These are phyloP conservation scores for Nitzschia sp. DNA, from an alignment of 108 stramenopile species.

Conservation along the genomic window DNA sequence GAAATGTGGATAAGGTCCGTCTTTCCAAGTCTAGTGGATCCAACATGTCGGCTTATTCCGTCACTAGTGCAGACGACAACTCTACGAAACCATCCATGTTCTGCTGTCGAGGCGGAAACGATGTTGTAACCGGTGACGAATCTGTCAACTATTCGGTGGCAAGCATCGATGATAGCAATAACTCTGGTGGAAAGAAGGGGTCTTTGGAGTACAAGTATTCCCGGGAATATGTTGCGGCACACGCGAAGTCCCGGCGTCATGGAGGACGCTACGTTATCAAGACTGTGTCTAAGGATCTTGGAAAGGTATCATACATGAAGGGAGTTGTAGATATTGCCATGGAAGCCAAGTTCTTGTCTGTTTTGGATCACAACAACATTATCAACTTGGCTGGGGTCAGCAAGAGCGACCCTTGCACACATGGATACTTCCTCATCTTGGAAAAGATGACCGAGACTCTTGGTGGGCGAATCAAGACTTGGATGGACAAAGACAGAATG, in stretches of 20 bases:
- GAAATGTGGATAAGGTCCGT: slow-evolving; percentile 45
- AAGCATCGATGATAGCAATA: neutral
- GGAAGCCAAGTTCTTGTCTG: slow-evolving; percentile 54
- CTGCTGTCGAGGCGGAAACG: neutral
- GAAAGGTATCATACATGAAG: slow-evolving; percentile 55
- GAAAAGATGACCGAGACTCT: slow-evolving; percentile 51
- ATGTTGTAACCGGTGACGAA: neutral
- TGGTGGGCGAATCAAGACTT: slow-evolving; percentile 29
- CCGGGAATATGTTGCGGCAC: slow-evolving; percentile 15
- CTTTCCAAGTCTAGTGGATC: neutral
- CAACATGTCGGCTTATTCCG: neutral
- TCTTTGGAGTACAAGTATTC: slow-evolving; percentile 9
- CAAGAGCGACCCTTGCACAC: slow-evolving; percentile 37
- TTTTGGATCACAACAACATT: slow-evolving; percentile 50
- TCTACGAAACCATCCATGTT: neutral
- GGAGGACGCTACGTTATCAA: slow-evolving; percentile 42
- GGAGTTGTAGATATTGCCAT: slow-evolving; percentile 62
- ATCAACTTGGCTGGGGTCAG: slow-evolving; percentile 38
- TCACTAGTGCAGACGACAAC: neutral
- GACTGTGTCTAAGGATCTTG: slow-evolving; percentile 29
- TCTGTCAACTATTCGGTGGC: neutral
- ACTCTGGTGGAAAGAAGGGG: neutral
- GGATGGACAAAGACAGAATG: slow-evolving; percentile 46
- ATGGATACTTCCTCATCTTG: slow-evolving; percentile 54
- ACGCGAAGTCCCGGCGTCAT: slow-evolving; percentile 4